Base-by-base conservation (phyloP, 257 asterid genomes). In the Solanum tarapatanum region DNA sequence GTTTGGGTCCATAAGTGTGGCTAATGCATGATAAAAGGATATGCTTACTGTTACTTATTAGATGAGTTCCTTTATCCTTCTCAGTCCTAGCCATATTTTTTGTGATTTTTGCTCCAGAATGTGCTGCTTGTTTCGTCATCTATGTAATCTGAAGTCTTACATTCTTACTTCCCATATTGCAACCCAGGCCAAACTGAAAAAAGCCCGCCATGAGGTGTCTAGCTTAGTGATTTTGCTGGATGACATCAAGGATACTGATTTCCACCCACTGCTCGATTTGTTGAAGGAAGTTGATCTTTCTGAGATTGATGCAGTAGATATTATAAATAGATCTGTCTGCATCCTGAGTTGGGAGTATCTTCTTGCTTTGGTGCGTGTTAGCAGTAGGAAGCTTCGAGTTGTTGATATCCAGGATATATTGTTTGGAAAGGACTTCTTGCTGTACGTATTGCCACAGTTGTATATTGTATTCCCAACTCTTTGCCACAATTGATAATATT, bases 221-320 rank as follows among this genome's bases (percentile, higher is more conserved):
- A 89, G 82, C 85, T 90, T 96, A 68, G 90, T 89, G 86, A 87
- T 96, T 88, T 88, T 91, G 62, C 87, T 95, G 90, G 98, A 96
- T 86, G 94, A 90, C 89, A 90, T 96, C 89, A 92, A 90, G 91
- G 97, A 94, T 89, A 93, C 87, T 86, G 98, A 95, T 91, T 91
- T 91, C 90, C 55, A 86, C 89, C 95, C 99, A 86, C 94, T 96
- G 90, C 93, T 89, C 68, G 93, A 91, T 45, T 92, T 95, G 77
- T 90, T 96, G 69, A 91, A 69, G 89, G 94, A 93, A 83, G 90
- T 93, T 82, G 96, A 95, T 89, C 83, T 77, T 88, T 95, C 98
- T 19, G 98, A 96, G 90, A 93, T 96, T 83, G 97, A 96, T 87
- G 98, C 97, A 45, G 98, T 95, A 87, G 99, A 95, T 94, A 82